A percentile compares a stretch with the other conserved stretches of the same genome.
These are phyloP conservation scores for Niebla homalea DNA, from an alignment of 495 filamentous ascomycete genomes.

Conservation along the genomic window DNA sequence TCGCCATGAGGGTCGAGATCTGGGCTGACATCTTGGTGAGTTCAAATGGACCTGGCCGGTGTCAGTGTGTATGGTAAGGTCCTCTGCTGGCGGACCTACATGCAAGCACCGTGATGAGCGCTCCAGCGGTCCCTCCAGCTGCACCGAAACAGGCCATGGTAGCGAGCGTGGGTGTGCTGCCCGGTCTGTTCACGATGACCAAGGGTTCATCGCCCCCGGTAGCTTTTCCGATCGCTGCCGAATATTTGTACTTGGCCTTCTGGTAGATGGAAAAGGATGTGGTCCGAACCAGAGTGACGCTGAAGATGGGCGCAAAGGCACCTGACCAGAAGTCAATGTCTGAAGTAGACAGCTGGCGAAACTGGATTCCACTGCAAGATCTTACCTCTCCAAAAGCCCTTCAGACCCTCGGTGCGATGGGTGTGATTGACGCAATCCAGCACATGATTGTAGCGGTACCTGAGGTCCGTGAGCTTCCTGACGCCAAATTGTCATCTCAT, in stretches of 20 bases:
- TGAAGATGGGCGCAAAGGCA: slow-evolving; percentile 55
- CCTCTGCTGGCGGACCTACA: slow-evolving; percentile 36
- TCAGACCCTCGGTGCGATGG: slow-evolving; percentile 54
- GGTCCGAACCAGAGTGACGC: slow-evolving; percentile 71
- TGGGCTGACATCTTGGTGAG: slow-evolving; percentile 72
- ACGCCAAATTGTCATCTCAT: not conserved
- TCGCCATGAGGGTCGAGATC: slow-evolving; percentile 57
- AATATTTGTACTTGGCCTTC: slow-evolving; percentile 61
- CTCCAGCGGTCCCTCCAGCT: slow-evolving; percentile 63
- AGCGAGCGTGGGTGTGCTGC: slow-evolving; percentile 48
- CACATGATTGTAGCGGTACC: slow-evolving; percentile 58
- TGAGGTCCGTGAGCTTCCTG: slow-evolving; percentile 19
- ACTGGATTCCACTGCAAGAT: not conserved
- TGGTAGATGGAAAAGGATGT: slow-evolving; percentile 78
- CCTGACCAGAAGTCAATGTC: slow-evolving; percentile 28
- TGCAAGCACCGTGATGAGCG: slow-evolving; percentile 59
- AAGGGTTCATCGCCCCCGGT: slow-evolving; percentile 52
- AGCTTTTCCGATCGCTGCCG: slow-evolving; percentile 27
- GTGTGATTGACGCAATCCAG: slow-evolving; percentile 57
- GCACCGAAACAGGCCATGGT: slow-evolving; percentile 59
- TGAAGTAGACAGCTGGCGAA: not conserved
- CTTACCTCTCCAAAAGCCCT: slow-evolving; percentile 65
- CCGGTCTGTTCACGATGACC: slow-evolving; percentile 49
- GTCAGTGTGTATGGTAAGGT: not conserved
- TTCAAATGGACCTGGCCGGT: slow-evolving; percentile 57